Evolutionary conservation across 331 rosid species (phyloP).

Genomic region (Spiraea crenata): DNA sequence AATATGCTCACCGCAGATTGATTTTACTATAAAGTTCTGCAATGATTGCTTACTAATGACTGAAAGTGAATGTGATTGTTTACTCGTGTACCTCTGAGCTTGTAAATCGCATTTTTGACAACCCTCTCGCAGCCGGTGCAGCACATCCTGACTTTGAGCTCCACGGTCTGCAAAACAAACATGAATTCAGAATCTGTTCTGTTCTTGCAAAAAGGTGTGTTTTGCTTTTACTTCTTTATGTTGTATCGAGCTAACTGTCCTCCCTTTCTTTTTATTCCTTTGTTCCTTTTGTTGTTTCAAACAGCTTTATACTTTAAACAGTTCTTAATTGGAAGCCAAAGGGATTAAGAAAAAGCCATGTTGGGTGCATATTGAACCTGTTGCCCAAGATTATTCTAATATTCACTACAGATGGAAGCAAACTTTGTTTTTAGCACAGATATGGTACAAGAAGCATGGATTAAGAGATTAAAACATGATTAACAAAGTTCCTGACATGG

Average conservation of each 20-base stretch:
- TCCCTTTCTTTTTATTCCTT: conserved; percentile 31
- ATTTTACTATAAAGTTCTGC: background rate
- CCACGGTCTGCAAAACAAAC: conserved; percentile 79
- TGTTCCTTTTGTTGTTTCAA: conserved; percentile 26
- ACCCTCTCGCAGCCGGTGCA: conserved; percentile 94
- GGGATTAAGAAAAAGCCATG: conserved; percentile 27
- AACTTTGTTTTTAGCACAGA: background rate
- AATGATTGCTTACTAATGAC: background rate
- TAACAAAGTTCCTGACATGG: background rate
- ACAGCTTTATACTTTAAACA: conserved; percentile 16
- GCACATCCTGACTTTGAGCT: conserved; percentile 94
- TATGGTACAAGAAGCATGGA: background rate
- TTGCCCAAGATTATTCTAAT: conserved; percentile 1
- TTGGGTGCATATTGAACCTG: background rate
- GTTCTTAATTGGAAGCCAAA: conserved; percentile 4
- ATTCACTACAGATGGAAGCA: background rate
- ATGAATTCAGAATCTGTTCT: conserved; percentile 24
- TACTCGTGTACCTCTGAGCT: conserved; percentile 78
- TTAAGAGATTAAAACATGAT: background rate
- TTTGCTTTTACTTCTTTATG: background rate
- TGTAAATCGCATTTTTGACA: conserved; percentile 80
- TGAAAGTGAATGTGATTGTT: background rate
- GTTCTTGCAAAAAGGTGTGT: conserved; percentile 9
- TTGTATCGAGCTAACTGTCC: background rate
- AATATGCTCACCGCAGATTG: background rate